Conservation (phyloP, 2,329 filamentous ascomycete genomes). For the Cladorrhinum sp. region DNA sequence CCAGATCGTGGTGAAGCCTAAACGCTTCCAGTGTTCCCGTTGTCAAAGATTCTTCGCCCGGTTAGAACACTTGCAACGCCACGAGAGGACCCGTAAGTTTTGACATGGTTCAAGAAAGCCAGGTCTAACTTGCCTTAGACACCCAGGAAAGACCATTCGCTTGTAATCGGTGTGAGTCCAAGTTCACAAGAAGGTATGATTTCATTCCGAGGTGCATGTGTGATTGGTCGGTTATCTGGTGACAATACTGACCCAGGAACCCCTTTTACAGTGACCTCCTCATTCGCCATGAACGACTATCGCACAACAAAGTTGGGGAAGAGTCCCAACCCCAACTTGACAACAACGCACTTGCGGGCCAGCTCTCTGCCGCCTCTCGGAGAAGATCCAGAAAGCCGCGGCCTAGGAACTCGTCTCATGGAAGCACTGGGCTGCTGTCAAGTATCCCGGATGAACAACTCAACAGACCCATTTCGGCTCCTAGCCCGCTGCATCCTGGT, state of each 20-base stretch:
- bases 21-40: constrained; percentile 20
- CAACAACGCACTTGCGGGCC: too few species aligned
- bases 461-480: too few species aligned
- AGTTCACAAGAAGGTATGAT: constrained; percentile 20
- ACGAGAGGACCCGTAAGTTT: constrained; percentile 22
- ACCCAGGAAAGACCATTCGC: constrained; percentile 21
- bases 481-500: too few species aligned
- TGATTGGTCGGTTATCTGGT: neutral
- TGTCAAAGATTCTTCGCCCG: constrained; percentile 21
- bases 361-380: too few species aligned
- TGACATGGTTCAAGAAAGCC: neutral
- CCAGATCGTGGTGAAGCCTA: constrained; percentile 19
- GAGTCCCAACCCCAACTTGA: neutral
- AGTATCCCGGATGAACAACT: neutral
- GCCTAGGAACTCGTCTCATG: neutral
- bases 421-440: neutral
- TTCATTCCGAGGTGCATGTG: neutral
- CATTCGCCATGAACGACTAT: constrained; percentile 20
- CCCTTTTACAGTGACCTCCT: constrained; percentile 17
- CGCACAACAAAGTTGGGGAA: constrained; percentile 11
- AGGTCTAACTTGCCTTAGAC: neutral
- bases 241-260: neutral
- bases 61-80: constrained; percentile 22
- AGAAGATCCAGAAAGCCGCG: constrained; percentile 2
- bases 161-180: constrained; percentile 17